Base-by-base conservation (phyloP, 257 asterid genomes). In the Solanum medicagineum region DNA sequence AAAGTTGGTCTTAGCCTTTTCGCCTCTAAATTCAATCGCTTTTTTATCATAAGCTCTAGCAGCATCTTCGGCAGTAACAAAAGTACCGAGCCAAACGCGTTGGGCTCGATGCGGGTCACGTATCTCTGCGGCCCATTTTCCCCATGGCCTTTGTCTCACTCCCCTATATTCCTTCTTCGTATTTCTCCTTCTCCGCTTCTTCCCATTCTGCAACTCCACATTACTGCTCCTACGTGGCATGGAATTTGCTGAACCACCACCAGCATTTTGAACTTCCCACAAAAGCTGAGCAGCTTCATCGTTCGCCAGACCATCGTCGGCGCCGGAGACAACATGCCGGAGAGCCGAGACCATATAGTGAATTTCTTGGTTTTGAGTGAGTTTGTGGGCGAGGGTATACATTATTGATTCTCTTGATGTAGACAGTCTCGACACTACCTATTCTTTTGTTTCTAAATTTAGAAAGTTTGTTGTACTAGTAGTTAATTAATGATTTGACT, bases 81-180 rank as follows among this genome's bases (percentile, higher is more conserved):
- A 89, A 2, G 88, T 89, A 10, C 91, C 87, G 6, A 89, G 85
- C 91, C 89, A 89, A 40, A 16, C 3, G 10, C 45, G 51, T 60
- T 59, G 24, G 9, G 32, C 82, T 26, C 3, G 14, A 1, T 59
- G 53, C 1, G 89, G 89, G 63, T 89, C 83, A 29, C 88, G n/a
- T 56, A 89, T 87, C 42, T 89, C 91, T 3, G 87, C 84, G 4
- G 55, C 89, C 88, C 88, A 89, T 16, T 79, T 87, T 10, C 88
- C 88, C 79, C 66, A 68, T 7, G 63, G 83, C 42, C 89, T 65
- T 44, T 80, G 68, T 71, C 89, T 77, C 32, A 84, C 62, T 60
- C 83, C 90, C 66, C 88, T 74, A 62, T 54, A 85, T 17, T 74
- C 55, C 77, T 20, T 81, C 44, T 84, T 86, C 16, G 16, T 49